Conservation (phyloP, 1,139 yeast species). For the Nakaseomyces delphensis region DNA sequence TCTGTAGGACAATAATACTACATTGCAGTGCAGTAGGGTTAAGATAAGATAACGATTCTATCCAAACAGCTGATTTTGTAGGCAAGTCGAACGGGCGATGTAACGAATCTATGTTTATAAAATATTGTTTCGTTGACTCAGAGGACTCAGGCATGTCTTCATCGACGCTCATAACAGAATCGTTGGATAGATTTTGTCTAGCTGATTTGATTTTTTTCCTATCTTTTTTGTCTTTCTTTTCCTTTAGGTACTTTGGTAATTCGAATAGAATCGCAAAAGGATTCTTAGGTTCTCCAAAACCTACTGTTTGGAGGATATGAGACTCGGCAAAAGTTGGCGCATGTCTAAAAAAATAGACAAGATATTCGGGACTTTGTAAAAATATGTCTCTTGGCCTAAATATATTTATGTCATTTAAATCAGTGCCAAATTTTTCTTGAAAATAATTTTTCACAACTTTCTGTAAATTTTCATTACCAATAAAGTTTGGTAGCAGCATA, state of each 20-base stretch:
- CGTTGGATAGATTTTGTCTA: neutral
- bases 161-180: constrained; percentile 9
- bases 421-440: constrained; percentile 56
- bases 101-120: constrained; percentile 27
- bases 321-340: constrained; percentile 68
- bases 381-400: constrained; percentile 43
- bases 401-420: constrained; percentile 56
- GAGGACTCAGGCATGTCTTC: constrained; percentile 18
- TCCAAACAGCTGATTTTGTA: constrained; percentile 44
- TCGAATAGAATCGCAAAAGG: constrained; percentile 68
- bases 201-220: constrained; percentile 41
- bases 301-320: constrained; percentile 62
- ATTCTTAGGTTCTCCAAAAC: constrained; percentile 65
- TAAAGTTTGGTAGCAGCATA: constrained; percentile 37
- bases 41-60: constrained; percentile 43
- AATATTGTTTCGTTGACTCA: constrained; percentile 32
- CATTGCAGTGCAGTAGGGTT: constrained; percentile 61
- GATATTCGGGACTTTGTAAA: constrained; percentile 42
- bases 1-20: constrained; percentile 54
- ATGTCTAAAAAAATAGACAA: constrained; percentile 68
- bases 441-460: constrained; percentile 61
- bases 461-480: constrained; percentile 43
- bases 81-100: constrained; percentile 22
- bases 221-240: constrained; percentile 63
- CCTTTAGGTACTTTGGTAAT: constrained; percentile 61